Base-by-base conservation (phyloP, 2,329 filamentous ascomycete genomes). In the Cladosporium sp. region DNA sequence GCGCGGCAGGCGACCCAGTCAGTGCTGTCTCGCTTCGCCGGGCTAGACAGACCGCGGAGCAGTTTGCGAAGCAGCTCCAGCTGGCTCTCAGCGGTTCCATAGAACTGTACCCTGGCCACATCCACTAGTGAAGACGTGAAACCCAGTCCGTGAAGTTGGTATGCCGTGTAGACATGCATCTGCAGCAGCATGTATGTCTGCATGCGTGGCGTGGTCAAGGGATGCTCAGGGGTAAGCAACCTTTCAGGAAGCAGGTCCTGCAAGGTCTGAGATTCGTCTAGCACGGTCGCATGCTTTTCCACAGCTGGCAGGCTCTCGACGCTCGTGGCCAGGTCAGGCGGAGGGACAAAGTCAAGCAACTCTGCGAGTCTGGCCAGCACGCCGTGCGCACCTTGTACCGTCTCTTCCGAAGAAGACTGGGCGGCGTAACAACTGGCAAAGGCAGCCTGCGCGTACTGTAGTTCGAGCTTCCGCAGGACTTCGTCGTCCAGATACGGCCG, bases 351-450 rank as follows among this genome's bases (percentile, higher is more conserved):
- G 55, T 83, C 80, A 35, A 88, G 68, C 2, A 88, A 74, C 38
- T 72, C 71, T 49, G 77, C 76, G 53, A 87, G 76, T 56, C 82
- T 81, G 37, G 72, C 72, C 41, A 84, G 71, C 48, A 89, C 79
- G 31, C 68, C 72, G 62, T 87, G 82, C 9, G 84, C 79, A 1
- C 77, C 80, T 18, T 74, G 70, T 11, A 91, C 67, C 2, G 81
- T 81, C 9, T 82, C 78, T 2, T 75, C 57, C 0, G 79, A 80
- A 31, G 79, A 74, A 44, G 81, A 81, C 4, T 83, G 74, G n/a
- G 86, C 74, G 33, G 83, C 71, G 65, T 89, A 90, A 28, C 84
- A 81, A 53, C 79, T 79, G 8, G 85, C 85, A 58, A 91, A 72
- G 2, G 80, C 80, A 42, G 84, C 80, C 53, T 84, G 83, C 40